A percentile compares a stretch with the other conserved stretches of the same genome.
Conservation (phyloP, 768 basidiomycete species). For the Imleria badia region DNA sequence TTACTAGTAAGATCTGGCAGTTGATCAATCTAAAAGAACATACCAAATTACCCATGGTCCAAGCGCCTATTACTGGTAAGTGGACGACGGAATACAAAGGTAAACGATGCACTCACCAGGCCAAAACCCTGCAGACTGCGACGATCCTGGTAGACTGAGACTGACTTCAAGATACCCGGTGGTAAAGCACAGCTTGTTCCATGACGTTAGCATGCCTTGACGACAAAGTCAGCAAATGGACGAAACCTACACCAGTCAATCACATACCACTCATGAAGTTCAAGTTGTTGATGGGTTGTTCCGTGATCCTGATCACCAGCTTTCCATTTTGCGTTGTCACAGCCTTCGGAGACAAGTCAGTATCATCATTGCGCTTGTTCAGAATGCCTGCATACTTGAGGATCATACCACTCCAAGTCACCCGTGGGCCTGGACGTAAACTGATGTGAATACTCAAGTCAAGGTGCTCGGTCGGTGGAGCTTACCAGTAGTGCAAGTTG, state of each 20-base stretch:
- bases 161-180: constrained; percentile 87
- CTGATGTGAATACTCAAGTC: constrained; percentile 6
- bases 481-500: constrained; percentile 80
- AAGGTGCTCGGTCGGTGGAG: neutral
- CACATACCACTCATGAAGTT: constrained; percentile 77
- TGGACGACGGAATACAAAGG: neutral
- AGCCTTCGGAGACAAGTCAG: constrained; percentile 35
- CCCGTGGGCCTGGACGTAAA: constrained; percentile 50
- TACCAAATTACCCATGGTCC: constrained; percentile 75
- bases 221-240: constrained; percentile 6
- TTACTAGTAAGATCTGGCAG: constrained; percentile 23
- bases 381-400: constrained; percentile 44
- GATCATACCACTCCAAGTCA: constrained; percentile 85
- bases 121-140: constrained; percentile 73
- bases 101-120: constrained; percentile 56
- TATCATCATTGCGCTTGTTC: neutral
- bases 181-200: constrained; percentile 96
- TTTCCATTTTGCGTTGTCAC: constrained; percentile 77
- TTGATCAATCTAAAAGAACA: neutral
- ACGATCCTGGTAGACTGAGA: constrained; percentile 70
- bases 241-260: neutral
- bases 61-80: constrained; percentile 43
- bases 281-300: constrained; percentile 70
- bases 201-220: constrained; percentile 71
- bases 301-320: constrained; percentile 76